Percentiles rank a stretch among this genome's conserved stretches.
Evolutionary conservation across 176 grass and related monocot species (phyloP).

Genomic region (Raddia distichophylla): DNA sequence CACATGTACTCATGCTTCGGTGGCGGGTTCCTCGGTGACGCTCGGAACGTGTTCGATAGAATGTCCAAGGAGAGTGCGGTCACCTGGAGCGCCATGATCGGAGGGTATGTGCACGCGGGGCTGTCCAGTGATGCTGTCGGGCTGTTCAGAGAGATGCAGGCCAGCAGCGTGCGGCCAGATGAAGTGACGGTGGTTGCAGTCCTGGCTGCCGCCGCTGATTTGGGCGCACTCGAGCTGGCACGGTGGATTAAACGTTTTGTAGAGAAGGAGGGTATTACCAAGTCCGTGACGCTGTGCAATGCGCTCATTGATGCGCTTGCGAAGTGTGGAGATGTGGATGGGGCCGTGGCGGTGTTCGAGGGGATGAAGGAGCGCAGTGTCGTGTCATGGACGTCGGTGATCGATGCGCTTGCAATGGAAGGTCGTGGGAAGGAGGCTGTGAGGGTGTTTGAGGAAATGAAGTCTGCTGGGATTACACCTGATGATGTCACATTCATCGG

Average conservation of each 20-base stretch:
- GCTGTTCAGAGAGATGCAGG: slow-evolving; percentile 72
- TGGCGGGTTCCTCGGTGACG: slow-evolving; percentile 43
- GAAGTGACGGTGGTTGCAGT: slow-evolving; percentile 58
- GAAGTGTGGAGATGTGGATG: slow-evolving; percentile 72
- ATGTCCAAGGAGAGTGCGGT: slow-evolving; percentile 47
- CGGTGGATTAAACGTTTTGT: slow-evolving; percentile 58
- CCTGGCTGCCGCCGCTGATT: slow-evolving; percentile 54
- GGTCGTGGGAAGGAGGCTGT: slow-evolving; percentile 63
- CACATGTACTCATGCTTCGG: slow-evolving; percentile 60
- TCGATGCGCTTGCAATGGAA: slow-evolving; percentile 79
- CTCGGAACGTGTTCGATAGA: slow-evolving; percentile 67
- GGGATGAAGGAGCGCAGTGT: slow-evolving; percentile 57
- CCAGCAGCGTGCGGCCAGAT: slow-evolving; percentile 37
- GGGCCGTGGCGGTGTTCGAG: slow-evolving; percentile 49
- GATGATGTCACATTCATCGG: slow-evolving; percentile 68
- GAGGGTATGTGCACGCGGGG: slow-evolving; percentile 58
- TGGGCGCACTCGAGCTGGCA: slow-evolving; percentile 72
- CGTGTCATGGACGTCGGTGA: slow-evolving; percentile 65
- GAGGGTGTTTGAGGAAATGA: slow-evolving; percentile 56
- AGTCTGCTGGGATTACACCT: slow-evolving; percentile 40
- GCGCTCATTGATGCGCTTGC: slow-evolving; percentile 59
- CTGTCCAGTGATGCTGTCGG: slow-evolving; percentile 50
- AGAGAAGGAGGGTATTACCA: slow-evolving; percentile 44
- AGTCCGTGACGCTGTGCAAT: slow-evolving; percentile 53
- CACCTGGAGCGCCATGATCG: slow-evolving; percentile 82